Evolutionary conservation across 164 flowering plant genomes (phyloP), one percentile per base, ranked within the genome.

Genomic region (Taxillus chinensis): DNA sequence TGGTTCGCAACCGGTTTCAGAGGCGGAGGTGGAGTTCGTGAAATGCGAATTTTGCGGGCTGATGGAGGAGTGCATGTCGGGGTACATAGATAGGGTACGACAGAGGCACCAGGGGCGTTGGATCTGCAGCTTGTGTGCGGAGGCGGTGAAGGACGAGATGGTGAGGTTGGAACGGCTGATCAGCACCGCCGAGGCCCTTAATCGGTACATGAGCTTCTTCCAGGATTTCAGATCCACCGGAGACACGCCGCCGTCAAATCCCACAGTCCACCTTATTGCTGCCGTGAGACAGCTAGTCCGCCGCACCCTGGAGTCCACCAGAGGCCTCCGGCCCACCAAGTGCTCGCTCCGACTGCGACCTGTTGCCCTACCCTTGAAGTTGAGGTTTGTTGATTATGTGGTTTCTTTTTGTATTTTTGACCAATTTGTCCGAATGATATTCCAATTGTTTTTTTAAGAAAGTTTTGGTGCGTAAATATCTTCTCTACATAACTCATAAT

Each of bases 91-190:
- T 5, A 67, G 76, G 8, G 69, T 87, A 5, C 75, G 90, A 0
- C 82, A 83, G 49, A 62, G 92, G 7, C 80, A 81, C 39, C 70
- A 73, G 2, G 96, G 92, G 3, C 75, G 74, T 65, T 91, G 98
- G 98, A 82, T 91, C 37, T 91, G 98, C 60, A 96, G 98, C 1
- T 73, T 91, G 3, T 91, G 98, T 56, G 75, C 84, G 0, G 98
- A 91, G 56, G 98, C 93, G 1, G 78, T 86, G 8, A 75, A 85
- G 53, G 83, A 88, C 9, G 97, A 90, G 70, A 74, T 85, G 41
- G 41, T 67, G 16, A 75, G 87, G 42, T 74, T 86, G 4, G 74
- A 77, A 27, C 71, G 80, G 68, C 73, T 82, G 8, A 80, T 91
- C 8, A 83, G 82, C 70, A 79, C 77, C 0, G 92, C 85, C 41